Base-by-base conservation (phyloP, 148 eudicot genomes). In the Amaranthus cruentus region DNA sequence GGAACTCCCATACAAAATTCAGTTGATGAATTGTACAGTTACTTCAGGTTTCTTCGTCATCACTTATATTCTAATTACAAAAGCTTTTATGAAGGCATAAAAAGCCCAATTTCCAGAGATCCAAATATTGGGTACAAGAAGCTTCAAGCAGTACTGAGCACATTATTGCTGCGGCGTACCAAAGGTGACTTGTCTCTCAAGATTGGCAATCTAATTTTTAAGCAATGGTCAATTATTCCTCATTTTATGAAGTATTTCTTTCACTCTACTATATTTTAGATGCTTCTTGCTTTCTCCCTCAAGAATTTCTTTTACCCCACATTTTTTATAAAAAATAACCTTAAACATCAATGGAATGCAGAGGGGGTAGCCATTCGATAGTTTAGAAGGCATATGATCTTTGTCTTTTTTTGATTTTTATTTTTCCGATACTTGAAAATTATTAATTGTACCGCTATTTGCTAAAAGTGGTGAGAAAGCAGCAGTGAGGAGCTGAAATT, bases 1-100 rank as follows among this genome's bases (percentile, higher is more conserved):
- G 99, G 99, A 77, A 92, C 99, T 11, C 99, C 99, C 4, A 92
- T 95, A 80, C 99, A 95, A 74, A 95, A 95, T 87, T 79, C 97
- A 43, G 75, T 95, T 68, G 99, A 95, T 83, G 99, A 95, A 73
- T 66, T 95, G 79, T 95, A 83, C 82, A 95, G 99, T 75, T 95
- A 95, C 80, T 95, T 95, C 81, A 87, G 94, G 74, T 95, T 90
- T 84, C 81, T 95, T 85, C 87, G 84, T 74, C 91, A 90, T 78
- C 92, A 95, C 51, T 91, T 94, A 7, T 95, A 91, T 85, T 84
- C 86, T 70, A 78, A 66, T 28, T 92, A 85, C 80, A 88, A 90
- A 82, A 71, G 81, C 44, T 95, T 95, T 79, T 78, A 81, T 74
- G 76, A 78, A 43, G 80, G 74, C 52, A 81, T 95, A 55, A 95